A percentile compares a stretch with the other conserved stretches of the same genome.
Evolutionary conservation across 169 alveolate genomes (phyloP).

Genomic region (Hepatocystis sp.): DNA sequence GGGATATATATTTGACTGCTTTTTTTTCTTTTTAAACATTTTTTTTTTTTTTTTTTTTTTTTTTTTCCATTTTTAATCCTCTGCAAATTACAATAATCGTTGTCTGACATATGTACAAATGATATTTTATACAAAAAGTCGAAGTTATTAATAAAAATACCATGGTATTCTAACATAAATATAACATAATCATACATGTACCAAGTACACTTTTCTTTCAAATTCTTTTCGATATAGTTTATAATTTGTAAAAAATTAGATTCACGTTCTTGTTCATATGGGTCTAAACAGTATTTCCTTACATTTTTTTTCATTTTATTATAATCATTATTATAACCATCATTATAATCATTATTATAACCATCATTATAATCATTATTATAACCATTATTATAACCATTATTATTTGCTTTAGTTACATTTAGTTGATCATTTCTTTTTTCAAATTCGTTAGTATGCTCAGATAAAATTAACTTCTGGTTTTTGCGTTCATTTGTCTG

Average conservation of each 20-base stretch:
- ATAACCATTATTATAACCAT: background rate
- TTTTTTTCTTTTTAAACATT: background rate
- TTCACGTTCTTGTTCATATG: conserved; percentile 5
- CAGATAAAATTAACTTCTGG: no score
- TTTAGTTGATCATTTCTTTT: no score
- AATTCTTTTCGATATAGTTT: conserved; percentile 27
- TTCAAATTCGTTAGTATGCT: no score
- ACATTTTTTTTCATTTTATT: no score
- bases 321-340: no score
- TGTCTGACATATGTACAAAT: conserved; percentile 11
- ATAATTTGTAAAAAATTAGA: conserved; percentile 27
- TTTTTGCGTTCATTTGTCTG: background rate
- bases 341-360: no score
- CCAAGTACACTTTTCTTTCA: conserved; percentile 4
- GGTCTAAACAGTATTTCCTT: background rate
- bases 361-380: no score
- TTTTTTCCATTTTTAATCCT: background rate
- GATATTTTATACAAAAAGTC: conserved; percentile 27
- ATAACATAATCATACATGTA: conserved; percentile 26
- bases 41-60: background rate
- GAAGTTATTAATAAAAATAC: conserved; percentile 25
- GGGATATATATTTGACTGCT: no score
- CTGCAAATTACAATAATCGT: no score
- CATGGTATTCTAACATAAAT: conserved; percentile 27
- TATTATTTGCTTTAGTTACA: no score